Conservation (phyloP, 2,329 filamentous ascomycete genomes). For the Neonectria faginata region DNA sequence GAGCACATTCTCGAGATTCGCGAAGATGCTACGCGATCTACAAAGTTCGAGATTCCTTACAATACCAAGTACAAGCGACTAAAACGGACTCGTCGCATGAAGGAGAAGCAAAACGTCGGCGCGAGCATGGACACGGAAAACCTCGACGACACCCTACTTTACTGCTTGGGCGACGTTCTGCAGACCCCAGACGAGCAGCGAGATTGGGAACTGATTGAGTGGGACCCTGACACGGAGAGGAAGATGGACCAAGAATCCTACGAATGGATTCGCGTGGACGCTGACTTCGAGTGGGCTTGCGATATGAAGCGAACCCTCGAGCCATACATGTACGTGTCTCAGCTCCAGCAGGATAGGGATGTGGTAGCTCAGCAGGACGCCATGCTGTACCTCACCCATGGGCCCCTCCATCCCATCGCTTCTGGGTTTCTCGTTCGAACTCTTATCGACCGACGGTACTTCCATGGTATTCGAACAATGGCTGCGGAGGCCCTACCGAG, state of each 20-base stretch:
- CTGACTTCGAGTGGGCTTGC: constrained; percentile 98
- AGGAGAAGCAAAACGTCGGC: constrained; percentile 73
- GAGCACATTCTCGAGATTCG: constrained; percentile 98
- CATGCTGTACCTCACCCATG: constrained; percentile 77
- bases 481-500: constrained; percentile 83
- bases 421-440: constrained; percentile 92
- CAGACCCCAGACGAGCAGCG: constrained; percentile 83
- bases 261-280: constrained; percentile 98
- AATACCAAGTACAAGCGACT: constrained; percentile 99
- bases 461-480: constrained; percentile 89
- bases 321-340: constrained; percentile 97
- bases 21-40: constrained; percentile 78
- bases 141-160: constrained; percentile 85
- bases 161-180: constrained; percentile 91
- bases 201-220: constrained; percentile 88
- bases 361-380: constrained; percentile 88
- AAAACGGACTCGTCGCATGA: constrained; percentile 86
- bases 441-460: constrained; percentile 91
- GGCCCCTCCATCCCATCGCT: constrained; percentile 80
- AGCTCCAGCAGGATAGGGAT: constrained; percentile 96
- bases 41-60: constrained; percentile 94
- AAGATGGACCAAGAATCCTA: constrained; percentile 97
- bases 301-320: constrained; percentile 85
- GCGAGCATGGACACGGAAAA: constrained; percentile 71
- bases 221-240: constrained; percentile 88